Evolutionary conservation across 495 filamentous ascomycete species (phyloP).

Genomic region (Xylaria grammica): DNA sequence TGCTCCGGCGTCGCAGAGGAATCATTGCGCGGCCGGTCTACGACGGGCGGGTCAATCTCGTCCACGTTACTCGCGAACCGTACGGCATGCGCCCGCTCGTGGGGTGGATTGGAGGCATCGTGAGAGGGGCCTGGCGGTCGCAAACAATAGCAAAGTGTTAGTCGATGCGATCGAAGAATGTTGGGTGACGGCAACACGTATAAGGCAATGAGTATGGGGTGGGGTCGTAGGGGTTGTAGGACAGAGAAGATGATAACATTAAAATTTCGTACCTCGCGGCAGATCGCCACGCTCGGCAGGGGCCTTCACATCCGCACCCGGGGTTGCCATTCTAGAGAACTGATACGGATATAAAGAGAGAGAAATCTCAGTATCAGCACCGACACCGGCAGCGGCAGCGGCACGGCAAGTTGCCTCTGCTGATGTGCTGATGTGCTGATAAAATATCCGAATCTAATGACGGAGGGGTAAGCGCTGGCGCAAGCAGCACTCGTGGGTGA

Average conservation of each 20-base stretch:
- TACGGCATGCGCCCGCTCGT: conserved; percentile 59
- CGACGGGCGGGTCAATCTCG: conserved; percentile 70
- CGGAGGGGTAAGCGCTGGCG: not conserved
- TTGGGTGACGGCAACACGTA: not conserved
- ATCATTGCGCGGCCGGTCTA: conserved; percentile 35
- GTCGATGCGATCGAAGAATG: conserved; percentile 19
- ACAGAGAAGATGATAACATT: conserved; percentile 12
- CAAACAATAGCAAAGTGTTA: conserved; percentile 25
- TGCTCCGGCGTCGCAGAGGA: conserved; percentile 63
- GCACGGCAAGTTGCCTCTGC: not conserved
- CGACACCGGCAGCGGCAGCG: not conserved
- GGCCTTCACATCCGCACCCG: conserved; percentile 12
- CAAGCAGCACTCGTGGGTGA: not conserved
- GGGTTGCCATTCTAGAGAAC: conserved; percentile 12
- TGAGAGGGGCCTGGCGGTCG: conserved; percentile 31
- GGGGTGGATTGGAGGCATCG: conserved; percentile 28
- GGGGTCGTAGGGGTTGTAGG: conserved; percentile 8
- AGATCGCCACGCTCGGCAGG: conserved; percentile 7
- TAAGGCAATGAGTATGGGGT: not conserved
- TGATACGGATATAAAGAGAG: conserved; percentile 8
- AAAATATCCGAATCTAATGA: not conserved
- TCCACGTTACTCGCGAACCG: conserved; percentile 78
- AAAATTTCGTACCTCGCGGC: conserved; percentile 15
- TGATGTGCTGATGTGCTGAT: not conserved
- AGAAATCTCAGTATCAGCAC: not conserved